Evolutionary conservation across 2,329 filamentous ascomycete species (phyloP), one percentile per base, ranked within the genome.

Genomic region (Botrytis medusae): DNA sequence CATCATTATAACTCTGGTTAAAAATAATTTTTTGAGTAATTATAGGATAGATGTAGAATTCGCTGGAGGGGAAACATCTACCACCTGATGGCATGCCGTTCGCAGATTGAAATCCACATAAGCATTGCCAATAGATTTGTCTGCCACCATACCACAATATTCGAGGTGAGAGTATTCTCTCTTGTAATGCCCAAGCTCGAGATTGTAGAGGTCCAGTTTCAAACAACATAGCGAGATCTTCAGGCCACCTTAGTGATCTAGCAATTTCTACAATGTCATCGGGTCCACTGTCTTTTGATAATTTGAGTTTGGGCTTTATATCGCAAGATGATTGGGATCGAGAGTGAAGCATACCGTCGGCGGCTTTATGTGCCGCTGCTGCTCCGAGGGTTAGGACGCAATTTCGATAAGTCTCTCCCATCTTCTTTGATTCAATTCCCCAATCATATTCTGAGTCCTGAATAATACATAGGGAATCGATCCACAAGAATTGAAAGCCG

Each of bases 11-110:
- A 34, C 20, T 22, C 4, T 60, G 18, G 32, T 2, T 22, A 1
- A 22, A 22, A 7, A 37, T 1, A 34, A 37, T 0, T 14, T 29
- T 14, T 60, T 37, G 57, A 0, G 32, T 60, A 1, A 60, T 12
- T 22, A 12, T 0, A 14, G 57, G 18, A 14, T 37, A 25, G 0
- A 37, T 22, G 18, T 25, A 6, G 32, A 0, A 1, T 1, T 6
- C 0, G 0, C 4, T 2, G 4, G 4, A 16, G 8, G 18, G 18
- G 1, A 12, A 2, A 4, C 0, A 0, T 0, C 0, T 4, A 20
- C n/a, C 1, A 22, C 0, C 4, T 22, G 29, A 60, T 34, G 20
- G 57, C 29, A 0, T 14, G 10, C 57, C 32, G 32, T 37, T 1
- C 0, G 32, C 57, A 60, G 57, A 37, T 37, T 37, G 57, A 37